Evolutionary conservation across 2,329 filamentous ascomycete species (phyloP), one percentile per base, ranked within the genome.

Genomic region (Clonostachys rhizophaga): DNA sequence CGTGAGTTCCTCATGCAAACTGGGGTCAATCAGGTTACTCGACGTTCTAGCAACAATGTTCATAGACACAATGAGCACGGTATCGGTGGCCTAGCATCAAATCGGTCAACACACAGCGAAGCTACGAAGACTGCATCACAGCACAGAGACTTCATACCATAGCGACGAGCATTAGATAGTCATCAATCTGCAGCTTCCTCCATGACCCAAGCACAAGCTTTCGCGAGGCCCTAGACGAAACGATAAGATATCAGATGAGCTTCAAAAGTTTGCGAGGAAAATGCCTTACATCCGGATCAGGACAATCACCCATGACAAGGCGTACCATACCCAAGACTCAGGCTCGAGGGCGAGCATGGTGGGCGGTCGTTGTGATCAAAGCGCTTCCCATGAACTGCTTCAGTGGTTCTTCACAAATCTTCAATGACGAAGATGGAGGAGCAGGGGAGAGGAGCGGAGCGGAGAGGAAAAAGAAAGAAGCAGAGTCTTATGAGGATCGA

Each of bases 11-110:
- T 61, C 55, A 0, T 63, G 59, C 30, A 80, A 67, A 14, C 70
- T 62, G 0, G 73, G 69, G 16, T 75, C 67, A 62, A 84, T 79
- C 16, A 84, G 67, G 55, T 85, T 85, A 40, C 76, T 83, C 13
- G 72, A 76, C n/a, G 76, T 78, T 34, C 70, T 65, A 3, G 70
- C 67, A 17, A 80, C 67, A 43, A 83, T 72, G 50, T 82, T 82
- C 55, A 84, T 71, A 8, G 67, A 61, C 20, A 76, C 65, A 47
- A 81, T 74, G 12, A 85, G 61, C 14, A 77, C 58, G 0, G 80
- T 83, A 54, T 82, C 79, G 56, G 68, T 69, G 1, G 58, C 40
- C 71, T 74, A 36, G 24, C 24, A 30, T 30, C 24, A 30, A 30
- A 8, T 10, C 9, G 24, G 24, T 30, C 24, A 30, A 18, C 34